phyloP scores from a whole-genome alignment of 495 filamentous ascomycete species.

The Penicillium mononematosum region DNA sequence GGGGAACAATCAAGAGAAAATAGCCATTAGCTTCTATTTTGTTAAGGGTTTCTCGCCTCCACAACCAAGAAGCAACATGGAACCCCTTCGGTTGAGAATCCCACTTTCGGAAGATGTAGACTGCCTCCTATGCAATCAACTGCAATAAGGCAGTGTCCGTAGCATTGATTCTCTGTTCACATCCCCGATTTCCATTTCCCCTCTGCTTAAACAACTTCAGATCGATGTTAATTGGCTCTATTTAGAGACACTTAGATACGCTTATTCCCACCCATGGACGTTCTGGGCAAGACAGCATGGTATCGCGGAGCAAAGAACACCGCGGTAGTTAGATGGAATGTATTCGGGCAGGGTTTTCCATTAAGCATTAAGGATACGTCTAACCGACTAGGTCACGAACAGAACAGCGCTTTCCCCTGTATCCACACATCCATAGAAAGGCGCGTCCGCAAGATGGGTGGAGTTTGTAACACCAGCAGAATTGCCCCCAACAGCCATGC shows the following conservation, averaged over 20 bases:
- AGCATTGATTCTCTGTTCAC: neutral
- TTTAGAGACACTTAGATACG: neutral
- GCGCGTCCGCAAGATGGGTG: neutral
- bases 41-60: neutral
- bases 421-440: neutral
- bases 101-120: neutral
- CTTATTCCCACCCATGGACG: neutral
- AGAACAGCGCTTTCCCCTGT: neutral
- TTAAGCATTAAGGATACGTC: neutral
- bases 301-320: neutral
- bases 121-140: neutral
- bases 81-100: neutral
- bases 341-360: neutral
- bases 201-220: neutral
- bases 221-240: neutral
- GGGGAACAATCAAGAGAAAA: neutral
- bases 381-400: neutral
- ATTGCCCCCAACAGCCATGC: neutral
- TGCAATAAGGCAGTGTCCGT: neutral
- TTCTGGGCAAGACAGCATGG: neutral
- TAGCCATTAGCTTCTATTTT: neutral
- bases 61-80: neutral
- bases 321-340: neutral
- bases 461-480: neutral
- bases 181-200: neutral